Base-by-base conservation (phyloP, 116 monocot genomes). In the Iris pallida region DNA sequence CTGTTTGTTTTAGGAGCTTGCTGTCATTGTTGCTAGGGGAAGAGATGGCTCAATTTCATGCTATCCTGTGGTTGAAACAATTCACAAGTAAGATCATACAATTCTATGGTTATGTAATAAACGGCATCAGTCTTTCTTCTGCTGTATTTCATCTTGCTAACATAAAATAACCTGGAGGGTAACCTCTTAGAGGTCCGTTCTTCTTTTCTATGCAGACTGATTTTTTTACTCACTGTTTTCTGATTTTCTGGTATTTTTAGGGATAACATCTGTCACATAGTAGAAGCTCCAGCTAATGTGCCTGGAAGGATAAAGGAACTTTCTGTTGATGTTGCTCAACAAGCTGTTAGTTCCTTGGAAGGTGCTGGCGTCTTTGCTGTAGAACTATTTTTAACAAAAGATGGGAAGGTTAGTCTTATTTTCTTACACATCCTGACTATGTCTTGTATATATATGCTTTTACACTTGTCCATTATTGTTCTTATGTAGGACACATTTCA, bases 341-440 rank as follows among this genome's bases (percentile, higher is more conserved):
- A 80, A 65, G 86, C 95, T 74, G 63, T 96, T 70, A 43, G 69
- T 59, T 96, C 92, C 43, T 80, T 96, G 20, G 84, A 89, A 16
- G 95, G 95, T 10, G 92, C 92, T 54, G 95, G 95, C 67, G 89
- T 96, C 55, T 92, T 91, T 73, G 95, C 95, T 8, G 89, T 96
- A 18, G 95, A 96, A 68, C 81, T 89, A 57, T 96, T 96, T 79
- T 69, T 89, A 71, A 96, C 92, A 42, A 52, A 69, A 59, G 85
- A 96, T 70, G 82, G 76, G 12, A 51, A 84, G 83, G 90, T 87
- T 72, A 44, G 20, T 65, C 8, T 58, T 55, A 6, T 68, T 57
- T 20, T 19, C 42, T 30, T 30, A 30, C 30, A 30, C 30, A 30
- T 30, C 30, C 3, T 30, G 30, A 30, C 30, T 30, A 1, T 30